These are phyloP conservation scores for Naganishia vaughanmartiniae DNA, from an alignment of 768 basidiomycete genomes.

Conservation along the genomic window DNA sequence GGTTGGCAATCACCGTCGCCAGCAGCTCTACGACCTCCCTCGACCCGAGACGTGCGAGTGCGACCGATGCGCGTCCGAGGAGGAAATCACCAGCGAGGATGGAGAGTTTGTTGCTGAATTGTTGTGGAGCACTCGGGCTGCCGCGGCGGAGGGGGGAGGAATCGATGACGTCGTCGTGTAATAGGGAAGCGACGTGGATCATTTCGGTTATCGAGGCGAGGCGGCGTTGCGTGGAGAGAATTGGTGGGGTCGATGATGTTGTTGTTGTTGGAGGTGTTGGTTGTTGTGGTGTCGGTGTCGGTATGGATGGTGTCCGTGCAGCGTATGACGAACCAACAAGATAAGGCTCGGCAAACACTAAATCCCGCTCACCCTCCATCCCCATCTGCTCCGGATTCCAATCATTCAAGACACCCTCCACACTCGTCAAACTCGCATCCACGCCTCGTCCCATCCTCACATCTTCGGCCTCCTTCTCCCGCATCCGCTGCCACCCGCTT, in stretches of 20 bases:
- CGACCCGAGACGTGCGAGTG: conserved; percentile 79
- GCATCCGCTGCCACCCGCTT: conserved; percentile 52
- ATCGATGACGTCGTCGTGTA: conserved; percentile 90
- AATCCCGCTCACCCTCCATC: conserved; percentile 34
- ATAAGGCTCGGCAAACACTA: conserved; percentile 46
- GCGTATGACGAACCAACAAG: background rate
- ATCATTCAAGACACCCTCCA: conserved; percentile 78
- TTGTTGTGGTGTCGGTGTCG: background rate
- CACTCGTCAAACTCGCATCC: conserved; percentile 72
- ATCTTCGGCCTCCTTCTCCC: conserved; percentile 24
- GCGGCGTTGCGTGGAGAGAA: conserved; percentile 83
- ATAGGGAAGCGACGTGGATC: conserved; percentile 90
- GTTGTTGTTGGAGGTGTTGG: conserved; percentile 27
- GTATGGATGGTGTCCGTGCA: too few relatives aligned
- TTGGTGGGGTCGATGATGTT: conserved; percentile 38
- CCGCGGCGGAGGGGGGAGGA: conserved; percentile 68
- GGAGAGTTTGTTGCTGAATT: conserved; percentile 87
- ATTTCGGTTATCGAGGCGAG: conserved; percentile 96
- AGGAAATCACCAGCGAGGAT: conserved; percentile 95
- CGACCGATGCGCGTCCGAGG: conserved; percentile 82
- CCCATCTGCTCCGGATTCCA: conserved; percentile 65
- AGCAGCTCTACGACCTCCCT: conserved; percentile 90
- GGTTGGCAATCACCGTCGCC: conserved; percentile 83
- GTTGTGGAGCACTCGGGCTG: conserved; percentile 65
- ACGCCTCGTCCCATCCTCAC: conserved; percentile 56